phyloP scores from a whole-genome alignment of 78 protist species.

The slime mould (Dictyostelium discoideum) region DNA sequence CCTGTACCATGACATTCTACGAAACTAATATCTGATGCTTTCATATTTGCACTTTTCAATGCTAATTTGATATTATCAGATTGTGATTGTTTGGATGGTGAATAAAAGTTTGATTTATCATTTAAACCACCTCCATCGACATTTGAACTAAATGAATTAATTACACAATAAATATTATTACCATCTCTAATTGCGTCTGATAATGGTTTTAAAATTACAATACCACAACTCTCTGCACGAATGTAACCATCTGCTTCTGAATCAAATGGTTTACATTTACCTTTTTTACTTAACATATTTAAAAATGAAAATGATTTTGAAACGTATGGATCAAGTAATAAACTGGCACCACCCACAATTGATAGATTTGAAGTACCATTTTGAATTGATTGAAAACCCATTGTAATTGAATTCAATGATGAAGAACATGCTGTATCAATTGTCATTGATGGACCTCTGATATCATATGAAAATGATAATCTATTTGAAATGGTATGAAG shows the following conservation, averaged over 20 bases:
- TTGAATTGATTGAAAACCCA: conserved; percentile 78
- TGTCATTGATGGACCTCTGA: conserved; percentile 87
- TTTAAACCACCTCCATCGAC: conserved; percentile 81
- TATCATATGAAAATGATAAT: conserved; percentile 80
- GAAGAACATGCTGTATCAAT: conserved; percentile 94
- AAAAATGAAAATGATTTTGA: background rate
- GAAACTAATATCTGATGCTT: background rate
- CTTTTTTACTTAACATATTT: conserved; percentile 71
- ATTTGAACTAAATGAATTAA: conserved; percentile 66
- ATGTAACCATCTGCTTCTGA: conserved; percentile 89
- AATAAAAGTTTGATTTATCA: background rate
- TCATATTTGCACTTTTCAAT: background rate
- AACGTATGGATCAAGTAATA: conserved; percentile 67
- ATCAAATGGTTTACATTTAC: conserved; percentile 86
- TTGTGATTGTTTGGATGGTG: conserved; percentile 38
- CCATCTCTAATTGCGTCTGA: conserved; percentile 23
- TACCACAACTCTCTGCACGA: conserved; percentile 88
- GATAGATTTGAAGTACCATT: conserved; percentile 80
- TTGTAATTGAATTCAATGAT: conserved; percentile 79
- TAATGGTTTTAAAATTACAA: conserved; percentile 51
- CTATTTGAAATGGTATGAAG: conserved; percentile 82
- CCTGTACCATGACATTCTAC: conserved; percentile 60
- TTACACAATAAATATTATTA: conserved; percentile 64
- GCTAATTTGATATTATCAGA: conserved; percentile 6
- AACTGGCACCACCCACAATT: conserved; percentile 84